These are phyloP conservation scores for Jaapia argillacea DNA, from an alignment of 768 basidiomycete species.

Conservation along the genomic window DNA sequence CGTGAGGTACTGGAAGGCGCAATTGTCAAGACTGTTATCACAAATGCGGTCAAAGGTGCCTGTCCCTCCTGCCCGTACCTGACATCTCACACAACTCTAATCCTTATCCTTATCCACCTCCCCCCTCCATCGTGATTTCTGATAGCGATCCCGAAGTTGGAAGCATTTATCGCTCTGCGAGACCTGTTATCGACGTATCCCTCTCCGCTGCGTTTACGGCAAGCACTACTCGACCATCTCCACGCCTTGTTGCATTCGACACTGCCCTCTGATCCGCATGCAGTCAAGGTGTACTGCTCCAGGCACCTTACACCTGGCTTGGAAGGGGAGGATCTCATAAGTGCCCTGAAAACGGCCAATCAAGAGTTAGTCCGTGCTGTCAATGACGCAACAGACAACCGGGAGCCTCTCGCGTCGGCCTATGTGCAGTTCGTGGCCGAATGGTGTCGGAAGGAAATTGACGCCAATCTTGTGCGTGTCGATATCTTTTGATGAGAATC, in stretches of 20 bases:
- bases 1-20: constrained; percentile 66
- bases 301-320: constrained; percentile 21
- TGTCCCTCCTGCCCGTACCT: constrained; percentile 8
- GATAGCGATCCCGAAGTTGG: constrained; percentile 29
- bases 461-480: constrained; percentile 19
- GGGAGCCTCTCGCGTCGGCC: constrained; percentile 17
- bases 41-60: constrained; percentile 63
- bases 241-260: constrained; percentile 28
- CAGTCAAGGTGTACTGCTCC: constrained; percentile 29
- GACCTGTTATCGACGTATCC: constrained; percentile 33
- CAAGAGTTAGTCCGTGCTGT: constrained; percentile 34
- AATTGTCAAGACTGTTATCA: constrained; percentile 71
- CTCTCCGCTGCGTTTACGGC: constrained; percentile 26
- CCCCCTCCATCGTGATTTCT: background rate
- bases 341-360: constrained; percentile 39
- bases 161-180: constrained; percentile 32
- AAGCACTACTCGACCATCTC: constrained; percentile 31
- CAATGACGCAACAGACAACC: background rate
- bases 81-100: too few species aligned
- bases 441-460: constrained; percentile 30
- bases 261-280: constrained; percentile 27
- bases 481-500: background rate
- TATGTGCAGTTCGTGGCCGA: constrained; percentile 36
- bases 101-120: constrained; percentile 5
- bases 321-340: constrained; percentile 42